These are phyloP conservation scores for Zygosaccharomyces lentus DNA, from an alignment of 805 yeast species.

Conservation along the genomic window DNA sequence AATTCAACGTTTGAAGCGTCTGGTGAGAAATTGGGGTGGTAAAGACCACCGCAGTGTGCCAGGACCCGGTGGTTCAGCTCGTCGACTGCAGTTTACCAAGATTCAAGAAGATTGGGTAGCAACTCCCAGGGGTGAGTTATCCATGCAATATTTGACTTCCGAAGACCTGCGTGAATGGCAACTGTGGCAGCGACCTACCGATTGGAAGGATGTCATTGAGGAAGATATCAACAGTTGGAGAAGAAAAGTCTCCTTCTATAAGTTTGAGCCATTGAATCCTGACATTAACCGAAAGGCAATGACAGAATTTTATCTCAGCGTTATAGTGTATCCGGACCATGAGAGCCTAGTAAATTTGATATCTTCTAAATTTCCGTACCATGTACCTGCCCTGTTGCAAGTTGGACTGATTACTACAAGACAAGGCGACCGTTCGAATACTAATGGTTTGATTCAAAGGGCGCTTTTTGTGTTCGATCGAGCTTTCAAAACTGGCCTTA, in stretches of 20 bases:
- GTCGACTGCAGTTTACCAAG: slow-evolving; percentile 64
- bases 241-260: slow-evolving; percentile 51
- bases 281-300: slow-evolving; percentile 37
- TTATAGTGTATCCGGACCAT: slow-evolving; percentile 72
- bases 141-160: slow-evolving; percentile 50
- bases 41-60: slow-evolving; percentile 70
- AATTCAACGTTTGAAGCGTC: slow-evolving; percentile 47
- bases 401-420: slow-evolving; percentile 68
- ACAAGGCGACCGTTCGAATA: slow-evolving; percentile 67
- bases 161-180: slow-evolving; percentile 40
- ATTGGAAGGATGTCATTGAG: slow-evolving; percentile 49
- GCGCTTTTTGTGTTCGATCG: slow-evolving; percentile 78
- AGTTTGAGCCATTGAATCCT: slow-evolving; percentile 40
- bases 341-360: slow-evolving; percentile 57
- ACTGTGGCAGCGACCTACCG: slow-evolving; percentile 37
- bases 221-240: slow-evolving; percentile 38
- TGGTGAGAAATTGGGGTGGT: slow-evolving; percentile 83
- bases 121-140: slow-evolving; percentile 53
- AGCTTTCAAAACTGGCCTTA: slow-evolving; percentile 57
- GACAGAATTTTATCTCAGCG: slow-evolving; percentile 56
- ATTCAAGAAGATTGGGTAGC: slow-evolving; percentile 82
- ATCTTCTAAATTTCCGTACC: slow-evolving; percentile 63
- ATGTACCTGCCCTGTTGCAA: slow-evolving; percentile 72
- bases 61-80: slow-evolving; percentile 42
- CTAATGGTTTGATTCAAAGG: slow-evolving; percentile 71